Conservation (phyloP, 1,139 yeast genomes). For the Taphrina pruni region DNA sequence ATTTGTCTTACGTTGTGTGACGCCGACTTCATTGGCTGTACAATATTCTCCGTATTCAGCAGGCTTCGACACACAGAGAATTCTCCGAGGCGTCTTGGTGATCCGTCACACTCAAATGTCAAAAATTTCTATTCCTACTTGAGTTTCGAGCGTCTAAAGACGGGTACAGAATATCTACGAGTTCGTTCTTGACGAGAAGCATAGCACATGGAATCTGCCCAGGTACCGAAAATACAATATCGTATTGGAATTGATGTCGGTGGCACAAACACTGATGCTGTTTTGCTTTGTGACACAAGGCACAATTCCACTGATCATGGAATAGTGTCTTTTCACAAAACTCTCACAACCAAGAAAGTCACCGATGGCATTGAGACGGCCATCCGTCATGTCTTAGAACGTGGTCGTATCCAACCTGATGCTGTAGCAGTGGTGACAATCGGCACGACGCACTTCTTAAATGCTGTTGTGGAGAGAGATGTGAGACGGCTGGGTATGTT, state of each 20-base stretch:
- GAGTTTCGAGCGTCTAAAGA: neutral
- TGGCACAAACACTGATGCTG: conserved; percentile 60
- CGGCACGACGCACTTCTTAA: conserved; percentile 59
- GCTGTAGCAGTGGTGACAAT: conserved; percentile 55
- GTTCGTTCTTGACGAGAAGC: neutral
- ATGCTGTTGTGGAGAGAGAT: conserved; percentile 57
- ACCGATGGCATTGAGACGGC: conserved; percentile 56
- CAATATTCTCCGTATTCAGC: neutral
- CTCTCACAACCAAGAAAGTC: conserved; percentile 57
- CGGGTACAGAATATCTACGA: too few species aligned
- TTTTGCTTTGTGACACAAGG: conserved; percentile 53
- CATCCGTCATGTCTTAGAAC: conserved; percentile 50
- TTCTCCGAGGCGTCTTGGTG: neutral
- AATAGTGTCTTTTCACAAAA: conserved; percentile 56
- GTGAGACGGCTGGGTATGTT: conserved; percentile 50
- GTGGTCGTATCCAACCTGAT: conserved; percentile 46
- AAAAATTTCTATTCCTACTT: neutral
- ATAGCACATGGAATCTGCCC: neutral
- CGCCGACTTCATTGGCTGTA: neutral
- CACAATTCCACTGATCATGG: conserved; percentile 49
- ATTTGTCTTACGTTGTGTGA: neutral
- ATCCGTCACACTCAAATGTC: neutral
- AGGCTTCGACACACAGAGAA: neutral
- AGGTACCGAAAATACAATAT: neutral
- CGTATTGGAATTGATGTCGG: conserved; percentile 59